Base-by-base conservation (phyloP, 2,329 filamentous ascomycete species). In the Fusarium sarcochroum region DNA sequence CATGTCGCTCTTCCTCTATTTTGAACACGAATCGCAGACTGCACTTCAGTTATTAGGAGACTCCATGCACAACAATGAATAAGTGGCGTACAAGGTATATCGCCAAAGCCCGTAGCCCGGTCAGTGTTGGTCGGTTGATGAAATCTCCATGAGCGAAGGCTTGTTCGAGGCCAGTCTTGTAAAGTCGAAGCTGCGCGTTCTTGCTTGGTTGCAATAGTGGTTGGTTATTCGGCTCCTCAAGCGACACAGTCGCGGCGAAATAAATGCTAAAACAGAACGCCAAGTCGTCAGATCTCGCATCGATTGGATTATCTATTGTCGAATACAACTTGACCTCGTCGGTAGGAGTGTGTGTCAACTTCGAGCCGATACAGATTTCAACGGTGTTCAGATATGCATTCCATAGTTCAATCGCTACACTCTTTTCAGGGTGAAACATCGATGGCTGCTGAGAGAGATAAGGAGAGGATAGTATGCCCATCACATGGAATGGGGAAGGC, bases 301-400 rank as follows among this genome's bases (percentile, higher is more conserved):
- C 20, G 1, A 2, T 3, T 5, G 46, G 54, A 1, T 59, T 8
- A 11, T 14, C n/a, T 6, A 61, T 61, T 1, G 58, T 17, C 3
- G 55, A 37, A 9, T 61, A 61, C 9, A 59, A 25, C 3, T 13
- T 52, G 15, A 52, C n/a, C 14, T 61, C 46, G 23, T 61, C 58
- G 3, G 34, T 59, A 1, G 54, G 54, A 4, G 42, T 17, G 15
- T 61, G 54, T 1, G 48, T 38, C 8, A 61, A 14, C 25, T 50
- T 61, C 9, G 40, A 7, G 3, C 45, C 58, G 7, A 59, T 13
- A 10, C 57, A 46, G 1, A 14, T 46, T n/a, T 46, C 54, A 2
- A 61, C 45, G 1, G 45, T 59, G 7, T 18, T 46, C 3, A 59
- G 32, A 14, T 55, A 55, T 9, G 38, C 15, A 4, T 30, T 38